A percentile compares a stretch with the other conserved stretches of the same genome.
These are phyloP conservation scores for Colletotrichum paranaense DNA, from an alignment of 2,329 filamentous ascomycete genomes.

Conservation along the genomic window DNA sequence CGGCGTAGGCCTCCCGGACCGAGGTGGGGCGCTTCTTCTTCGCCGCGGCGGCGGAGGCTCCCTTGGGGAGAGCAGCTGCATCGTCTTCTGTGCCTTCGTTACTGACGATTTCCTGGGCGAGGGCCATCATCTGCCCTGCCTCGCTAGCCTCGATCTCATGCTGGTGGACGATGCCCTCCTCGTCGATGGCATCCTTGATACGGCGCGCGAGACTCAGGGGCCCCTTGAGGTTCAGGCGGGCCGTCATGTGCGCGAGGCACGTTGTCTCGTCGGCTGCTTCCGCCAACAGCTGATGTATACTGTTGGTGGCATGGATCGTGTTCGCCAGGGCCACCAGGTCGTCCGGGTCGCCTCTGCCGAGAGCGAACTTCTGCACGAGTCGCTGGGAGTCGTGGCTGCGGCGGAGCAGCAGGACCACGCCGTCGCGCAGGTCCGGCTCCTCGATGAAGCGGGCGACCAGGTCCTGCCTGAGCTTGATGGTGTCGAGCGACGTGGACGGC, in stretches of 20 bases:
- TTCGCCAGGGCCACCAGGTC: conserved; percentile 86
- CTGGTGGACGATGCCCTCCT: conserved; percentile 86
- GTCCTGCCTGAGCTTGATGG: conserved; percentile 84
- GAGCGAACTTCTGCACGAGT: conserved; percentile 91
- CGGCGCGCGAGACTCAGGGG: conserved; percentile 75
- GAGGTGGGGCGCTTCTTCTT: conserved; percentile 58
- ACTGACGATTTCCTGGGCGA: conserved; percentile 78
- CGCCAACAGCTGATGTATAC: conserved; percentile 66
- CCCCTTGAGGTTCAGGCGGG: conserved; percentile 73
- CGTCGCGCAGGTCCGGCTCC: conserved; percentile 75
- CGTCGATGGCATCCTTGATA: conserved; percentile 87
- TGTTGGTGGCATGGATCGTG: conserved; percentile 80
- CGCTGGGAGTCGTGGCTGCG: conserved; percentile 88
- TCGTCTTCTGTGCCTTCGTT: conserved; percentile 73
- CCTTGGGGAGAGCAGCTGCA: conserved; percentile 65
- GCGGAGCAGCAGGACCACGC: conserved; percentile 74
- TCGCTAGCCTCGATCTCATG: conserved; percentile 82
- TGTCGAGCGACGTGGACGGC: conserved; percentile 85
- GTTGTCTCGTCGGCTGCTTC: conserved; percentile 38
- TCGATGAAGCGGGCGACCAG: conserved; percentile 81
- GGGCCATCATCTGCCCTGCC: conserved; percentile 74
- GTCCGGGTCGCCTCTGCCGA: conserved; percentile 91
- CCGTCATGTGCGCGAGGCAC: conserved; percentile 59
- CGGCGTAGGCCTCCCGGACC: conserved; percentile 67
- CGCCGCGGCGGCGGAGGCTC: conserved; percentile 35